These are phyloP conservation scores for sorghum (Sorghum bicolor) DNA, from an alignment of 176 grass and related monocot genomes.

Conservation along the genomic window Sorghum_bicolor_NCBIv3 NC_012878.2:476001-476500, in stretches of 20 bases:
- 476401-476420: background rate
- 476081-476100: conserved; percentile 99
- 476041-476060: conserved; percentile 75
- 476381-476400: background rate
- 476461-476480: background rate
- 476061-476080: conserved; percentile 98
- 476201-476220: conserved; percentile 99
- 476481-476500: conserved; percentile 2
- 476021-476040: conserved; percentile 76
- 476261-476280: conserved; percentile 89
- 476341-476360: background rate
- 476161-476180: conserved; percentile 88
- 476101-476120: conserved; percentile 94
- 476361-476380: conserved; percentile 21
- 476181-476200: conserved; percentile 91
- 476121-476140: conserved; percentile 90
- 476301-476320: conserved; percentile 44
- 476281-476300: conserved; percentile 90
- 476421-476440: conserved; percentile 10
- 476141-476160: conserved; percentile 99
- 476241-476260: conserved; percentile 94
- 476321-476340: background rate
- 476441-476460: background rate
- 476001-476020: conserved; percentile 85
- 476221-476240: conserved; percentile 98